Evolutionary conservation across 2,329 filamentous ascomycete species (phyloP).

Genomic region (Hirsutella minnesotensis): DNA sequence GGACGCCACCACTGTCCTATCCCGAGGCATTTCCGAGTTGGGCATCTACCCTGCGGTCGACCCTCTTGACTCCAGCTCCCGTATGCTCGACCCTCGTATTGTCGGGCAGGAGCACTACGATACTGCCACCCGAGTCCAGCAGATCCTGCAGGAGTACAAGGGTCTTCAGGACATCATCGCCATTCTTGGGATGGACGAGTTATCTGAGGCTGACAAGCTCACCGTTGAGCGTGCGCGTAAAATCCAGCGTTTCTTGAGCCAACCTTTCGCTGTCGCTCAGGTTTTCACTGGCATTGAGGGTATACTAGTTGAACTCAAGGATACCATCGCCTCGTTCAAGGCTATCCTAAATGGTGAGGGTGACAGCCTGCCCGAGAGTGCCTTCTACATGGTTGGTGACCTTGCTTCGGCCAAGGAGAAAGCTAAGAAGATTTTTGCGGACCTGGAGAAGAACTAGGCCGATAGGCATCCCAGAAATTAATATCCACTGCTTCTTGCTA

Average conservation of each 20-base stretch:
- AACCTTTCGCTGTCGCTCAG: constrained; percentile 86
- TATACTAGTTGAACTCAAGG: constrained; percentile 94
- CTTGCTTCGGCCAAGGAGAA: constrained; percentile 85
- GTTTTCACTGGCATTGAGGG: constrained; percentile 92
- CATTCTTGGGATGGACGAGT: constrained; percentile 99
- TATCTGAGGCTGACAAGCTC: constrained; percentile 98
- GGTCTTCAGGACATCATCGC: constrained; percentile 99
- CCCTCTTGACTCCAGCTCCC: constrained; percentile 97
- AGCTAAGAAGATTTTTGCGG: constrained; percentile 99
- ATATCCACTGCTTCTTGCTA: too few species aligned
- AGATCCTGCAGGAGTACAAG: constrained; percentile 99
- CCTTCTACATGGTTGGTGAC: constrained; percentile 97
- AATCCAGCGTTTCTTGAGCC: constrained; percentile 98
- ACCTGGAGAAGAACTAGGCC: constrained; percentile 60
- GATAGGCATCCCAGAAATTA: too few species aligned
- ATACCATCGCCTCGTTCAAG: constrained; percentile 97
- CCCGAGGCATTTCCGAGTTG: constrained; percentile 99
- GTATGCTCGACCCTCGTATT: constrained; percentile 98
- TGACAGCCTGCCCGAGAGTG: constrained; percentile 89
- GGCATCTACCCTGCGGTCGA: constrained; percentile 99
- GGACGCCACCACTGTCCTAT: constrained; percentile 99
- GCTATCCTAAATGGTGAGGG: constrained; percentile 88
- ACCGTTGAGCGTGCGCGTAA: constrained; percentile 99
- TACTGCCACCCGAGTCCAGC: constrained; percentile 87
- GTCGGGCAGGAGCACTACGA: constrained; percentile 97